Conservation (phyloP, 2,329 filamentous ascomycete species). For the Neodidymelliopsis sp. region DNA sequence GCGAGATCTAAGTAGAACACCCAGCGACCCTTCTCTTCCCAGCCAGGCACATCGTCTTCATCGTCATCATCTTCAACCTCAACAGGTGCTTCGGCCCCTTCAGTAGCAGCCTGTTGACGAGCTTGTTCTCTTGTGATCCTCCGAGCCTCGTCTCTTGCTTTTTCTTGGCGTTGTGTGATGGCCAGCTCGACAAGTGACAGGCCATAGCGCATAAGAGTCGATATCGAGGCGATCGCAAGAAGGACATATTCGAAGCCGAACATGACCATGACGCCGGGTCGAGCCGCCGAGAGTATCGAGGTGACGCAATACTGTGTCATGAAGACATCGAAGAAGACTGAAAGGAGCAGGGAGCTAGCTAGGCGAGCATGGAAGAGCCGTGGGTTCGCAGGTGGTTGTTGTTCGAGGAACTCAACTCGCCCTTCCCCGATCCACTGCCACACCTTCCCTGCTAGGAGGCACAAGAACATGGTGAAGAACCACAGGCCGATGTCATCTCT, state of each 20-base stretch:
- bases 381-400: slow-evolving; percentile 90
- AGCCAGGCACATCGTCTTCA: slow-evolving; percentile 92
- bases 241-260: slow-evolving; percentile 98
- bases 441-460: slow-evolving; percentile 89
- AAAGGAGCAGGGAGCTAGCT: slow-evolving; percentile 77
- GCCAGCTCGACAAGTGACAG: slow-evolving; percentile 80
- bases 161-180: slow-evolving; percentile 77
- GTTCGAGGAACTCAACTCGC: slow-evolving; percentile 90
- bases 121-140: slow-evolving; percentile 67
- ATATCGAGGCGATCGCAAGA: slow-evolving; percentile 78
- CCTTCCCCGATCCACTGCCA: slow-evolving; percentile 99
- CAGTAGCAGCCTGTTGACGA: slow-evolving; percentile 62
- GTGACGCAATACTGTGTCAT: slow-evolving; percentile 83
- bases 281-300: slow-evolving; percentile 83
- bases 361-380: slow-evolving; percentile 86
- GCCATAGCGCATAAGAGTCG: slow-evolving; percentile 79
- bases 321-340: slow-evolving; percentile 78
- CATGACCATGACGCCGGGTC: slow-evolving; percentile 99
- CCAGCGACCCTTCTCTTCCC: slow-evolving; percentile 95
- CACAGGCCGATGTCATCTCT: slow-evolving; percentile 92
- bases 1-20: slow-evolving; percentile 86
- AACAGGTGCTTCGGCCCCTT: slow-evolving; percentile 49
- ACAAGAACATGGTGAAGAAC: slow-evolving; percentile 96
- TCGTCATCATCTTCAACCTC: slow-evolving; percentile 79
- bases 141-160: slow-evolving; percentile 59